phyloP scores from a whole-genome alignment of 1,139 yeast genomes.

The Casaregolazyma lundiana region DNA sequence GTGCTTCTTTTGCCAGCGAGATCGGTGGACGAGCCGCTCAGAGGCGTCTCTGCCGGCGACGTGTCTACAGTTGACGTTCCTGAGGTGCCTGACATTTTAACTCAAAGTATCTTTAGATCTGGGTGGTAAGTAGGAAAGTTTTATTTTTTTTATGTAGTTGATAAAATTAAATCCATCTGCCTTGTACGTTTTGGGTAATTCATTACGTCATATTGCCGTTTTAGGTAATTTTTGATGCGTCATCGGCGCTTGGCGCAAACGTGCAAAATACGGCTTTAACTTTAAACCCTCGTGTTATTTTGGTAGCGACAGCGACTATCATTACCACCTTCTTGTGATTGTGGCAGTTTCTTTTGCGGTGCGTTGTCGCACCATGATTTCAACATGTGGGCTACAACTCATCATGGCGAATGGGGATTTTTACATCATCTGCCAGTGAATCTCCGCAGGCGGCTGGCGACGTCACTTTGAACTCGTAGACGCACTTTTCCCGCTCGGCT shows the following conservation, averaged over 20 bases:
- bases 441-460: slow-evolving; percentile 68
- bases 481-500: slow-evolving; percentile 86
- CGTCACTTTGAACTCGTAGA: slow-evolving; percentile 55
- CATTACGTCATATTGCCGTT: neutral
- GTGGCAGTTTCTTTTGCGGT: too few species aligned
- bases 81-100: neutral
- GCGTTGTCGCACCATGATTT: too few species aligned
- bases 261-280: neutral
- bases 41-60: neutral
- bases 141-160: neutral
- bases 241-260: neutral
- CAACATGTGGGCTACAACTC: slow-evolving; percentile 9
- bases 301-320: too few species aligned
- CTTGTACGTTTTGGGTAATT: too few species aligned
- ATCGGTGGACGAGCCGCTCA: neutral
- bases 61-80: neutral
- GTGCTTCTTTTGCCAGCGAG: neutral
- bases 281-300: too few species aligned
- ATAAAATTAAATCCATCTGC: too few species aligned
- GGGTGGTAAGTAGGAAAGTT: neutral
- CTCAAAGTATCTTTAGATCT: neutral
- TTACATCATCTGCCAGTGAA: slow-evolving; percentile 6
- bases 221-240: neutral
- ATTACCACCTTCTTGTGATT: too few species aligned
- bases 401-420: slow-evolving; percentile 9